Evolutionary conservation across 2,329 filamentous ascomycete species (phyloP), one percentile per base, ranked within the genome.

Genomic region (Monilinia laxa): DNA sequence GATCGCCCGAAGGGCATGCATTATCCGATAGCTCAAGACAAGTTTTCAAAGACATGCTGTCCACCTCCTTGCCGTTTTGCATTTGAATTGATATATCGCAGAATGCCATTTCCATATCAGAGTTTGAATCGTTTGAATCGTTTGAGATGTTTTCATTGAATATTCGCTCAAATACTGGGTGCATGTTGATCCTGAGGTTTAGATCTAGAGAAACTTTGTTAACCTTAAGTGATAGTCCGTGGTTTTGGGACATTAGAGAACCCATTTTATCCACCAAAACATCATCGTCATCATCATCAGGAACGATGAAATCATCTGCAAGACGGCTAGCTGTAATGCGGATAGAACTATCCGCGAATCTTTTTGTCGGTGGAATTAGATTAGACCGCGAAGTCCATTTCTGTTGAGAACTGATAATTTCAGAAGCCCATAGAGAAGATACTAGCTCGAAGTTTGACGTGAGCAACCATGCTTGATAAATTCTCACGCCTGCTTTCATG

Each of bases 401-500:
- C 16, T 64, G 49, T 63, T 51, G 28, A 14, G 28, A 28, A 14
- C 16, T 35, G 57, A 52, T 40, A 38, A 40, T 31, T 62, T 63
- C 60, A 28, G 64, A 62, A 47, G 75, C 68, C 74, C 77, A 64
- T 76, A 78, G 66, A 28, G 78, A 79, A 62, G 80, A 81, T 47
- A 75, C 74, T 20, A 86, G 68, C 51, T 79, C 77, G 51, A 84
- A 75, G 66, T 84, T 77, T 31, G 76, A 74, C 6, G 74, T 78
- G 2, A 86, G 70, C 14, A 78, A 75, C 63, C 78, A 79, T 18
- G 83, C 69, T 68, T 85, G 83, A 64, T 81, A 84, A 69, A 84
- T 83, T 25, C 76, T 76, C 2, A 81, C 72, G 4, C 75, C 75
- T 31, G 77, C 69, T 4, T 76, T 69, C 12, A 73, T 67, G 62